Conservation (phyloP, 2,329 filamentous ascomycete species). For the Lecanicillium sp. region DNA sequence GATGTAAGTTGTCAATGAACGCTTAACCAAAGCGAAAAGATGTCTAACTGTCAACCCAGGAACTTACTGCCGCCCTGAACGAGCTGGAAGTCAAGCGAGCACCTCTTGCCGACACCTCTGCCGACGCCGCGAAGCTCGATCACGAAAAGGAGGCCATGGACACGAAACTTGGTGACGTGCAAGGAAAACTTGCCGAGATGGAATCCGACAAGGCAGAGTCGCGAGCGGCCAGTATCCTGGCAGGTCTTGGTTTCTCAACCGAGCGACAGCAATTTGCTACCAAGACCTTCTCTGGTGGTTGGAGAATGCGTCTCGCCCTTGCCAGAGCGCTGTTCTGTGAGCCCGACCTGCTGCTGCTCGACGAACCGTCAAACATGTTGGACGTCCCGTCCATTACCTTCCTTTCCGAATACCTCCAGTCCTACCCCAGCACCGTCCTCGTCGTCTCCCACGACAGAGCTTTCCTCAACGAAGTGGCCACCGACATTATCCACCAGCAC, state of each 20-base stretch:
- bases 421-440: constrained; percentile 87
- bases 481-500: constrained; percentile 97
- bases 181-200: constrained; percentile 92
- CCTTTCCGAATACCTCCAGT: constrained; percentile 89
- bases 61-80: constrained; percentile 69
- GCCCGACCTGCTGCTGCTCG: constrained; percentile 87
- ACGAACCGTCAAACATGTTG: constrained; percentile 99
- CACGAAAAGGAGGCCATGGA: constrained; percentile 85
- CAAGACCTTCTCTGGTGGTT: constrained; percentile 98
- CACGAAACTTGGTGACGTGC: constrained; percentile 82
- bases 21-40: not conserved
- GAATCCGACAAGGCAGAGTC: constrained; percentile 98
- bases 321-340: constrained; percentile 96
- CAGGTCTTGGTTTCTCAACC: constrained; percentile 90
- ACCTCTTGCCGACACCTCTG: constrained; percentile 82
- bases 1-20: constrained; percentile 46
- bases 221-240: constrained; percentile 88
- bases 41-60: constrained; percentile 29
- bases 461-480: constrained; percentile 98
- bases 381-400: constrained; percentile 99
- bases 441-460: constrained; percentile 98
- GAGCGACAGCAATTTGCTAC: constrained; percentile 90
- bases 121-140: constrained; percentile 79
- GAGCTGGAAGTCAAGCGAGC: constrained; percentile 71
- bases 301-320: constrained; percentile 95